Evolutionary conservation across 768 basidiomycete genomes (phyloP), one percentile per base, ranked within the genome.

Genomic region (Sutorius australiensis): DNA sequence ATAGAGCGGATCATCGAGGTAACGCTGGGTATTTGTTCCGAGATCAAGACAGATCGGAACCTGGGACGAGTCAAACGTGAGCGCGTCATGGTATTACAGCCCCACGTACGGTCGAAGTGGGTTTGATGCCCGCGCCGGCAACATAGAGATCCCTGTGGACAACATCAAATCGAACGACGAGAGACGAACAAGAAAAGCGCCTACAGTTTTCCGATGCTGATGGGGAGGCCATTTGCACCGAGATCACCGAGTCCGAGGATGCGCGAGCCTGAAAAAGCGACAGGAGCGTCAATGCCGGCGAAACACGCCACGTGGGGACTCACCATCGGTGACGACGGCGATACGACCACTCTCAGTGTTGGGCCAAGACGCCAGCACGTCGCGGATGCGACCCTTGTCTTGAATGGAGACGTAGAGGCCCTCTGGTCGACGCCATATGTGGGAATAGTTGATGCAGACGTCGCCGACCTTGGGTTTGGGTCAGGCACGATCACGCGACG

Each of bases 241-340:
- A 74, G 71, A 63, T 72, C 73, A 14, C 74, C 81, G 7, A 89
- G 77, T 51, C 89, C 88, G 30, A 91, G 79, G 54, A 91, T 89
- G 17, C 89, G 79, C 9, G 83, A 85, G 47, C 81, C 86, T 57
- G 2, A 6, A 8, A 11, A n/a, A 31, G 30, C 6, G 4, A 6
- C 3, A 6, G 1, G 19, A 8, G 19, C 21, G 33, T 7, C 19
- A 14, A 19, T 7, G 6, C 24, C n/a, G 14, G 42, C 24, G 24
- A 24, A 24, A 24, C 24, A 24, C 4, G 24, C 24, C 24, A 24
- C 24, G 24, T 24, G 24, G 24, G 24, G 24, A 24, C 61, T 27
- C 58, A 71, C 88, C 88, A 63, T 91, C 88, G 6, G 88, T 90
- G 50, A 91, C 87, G 54, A 91, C 88, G 37, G 83, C 77, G 61